Conservation (phyloP, 2,329 filamentous ascomycete genomes). For the Claviceps arundinis region DNA sequence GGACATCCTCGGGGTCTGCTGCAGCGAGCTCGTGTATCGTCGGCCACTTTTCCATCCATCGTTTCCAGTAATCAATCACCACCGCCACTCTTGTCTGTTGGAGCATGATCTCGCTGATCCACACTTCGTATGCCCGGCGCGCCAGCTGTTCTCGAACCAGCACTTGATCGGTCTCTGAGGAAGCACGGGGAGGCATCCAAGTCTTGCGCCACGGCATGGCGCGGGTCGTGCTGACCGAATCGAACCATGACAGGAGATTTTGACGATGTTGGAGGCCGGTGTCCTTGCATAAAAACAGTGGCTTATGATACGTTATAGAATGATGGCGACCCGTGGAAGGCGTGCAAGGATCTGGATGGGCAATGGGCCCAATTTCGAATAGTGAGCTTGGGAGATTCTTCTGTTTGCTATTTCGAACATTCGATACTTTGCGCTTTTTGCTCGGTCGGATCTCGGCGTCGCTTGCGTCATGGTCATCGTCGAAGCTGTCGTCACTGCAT, state of each 20-base stretch:
- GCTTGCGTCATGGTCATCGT: neutral
- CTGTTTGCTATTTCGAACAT: neutral
- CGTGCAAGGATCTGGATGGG: conserved; percentile 7
- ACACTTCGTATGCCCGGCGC: conserved; percentile 49
- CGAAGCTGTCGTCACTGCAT: neutral
- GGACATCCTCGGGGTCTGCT: conserved; percentile 40
- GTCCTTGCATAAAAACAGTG: conserved; percentile 29
- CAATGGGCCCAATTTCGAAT: conserved; percentile 3
- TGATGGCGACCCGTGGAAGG: conserved; percentile 8
- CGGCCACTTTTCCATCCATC: conserved; percentile 48
- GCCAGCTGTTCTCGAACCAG: conserved; percentile 31
- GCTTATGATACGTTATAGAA: conserved; percentile 30
- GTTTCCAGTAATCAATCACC: conserved; percentile 50
- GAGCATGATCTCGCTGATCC: conserved; percentile 55
- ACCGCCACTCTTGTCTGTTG: conserved; percentile 51
- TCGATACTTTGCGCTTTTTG: conserved; percentile 7
- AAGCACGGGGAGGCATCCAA: conserved; percentile 31
- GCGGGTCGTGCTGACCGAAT: conserved; percentile 30
- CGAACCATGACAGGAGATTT: conserved; percentile 38
- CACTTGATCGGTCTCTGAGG: conserved; percentile 10
- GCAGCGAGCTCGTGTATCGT: conserved; percentile 41
- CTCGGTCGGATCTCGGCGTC: neutral
- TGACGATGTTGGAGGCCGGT: conserved; percentile 20
- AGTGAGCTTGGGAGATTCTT: conserved; percentile 1
- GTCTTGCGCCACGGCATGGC: conserved; percentile 46